Evolutionary conservation across 2,329 filamentous ascomycete genomes (phyloP).

Genomic region (Ceratocystis papillata): DNA sequence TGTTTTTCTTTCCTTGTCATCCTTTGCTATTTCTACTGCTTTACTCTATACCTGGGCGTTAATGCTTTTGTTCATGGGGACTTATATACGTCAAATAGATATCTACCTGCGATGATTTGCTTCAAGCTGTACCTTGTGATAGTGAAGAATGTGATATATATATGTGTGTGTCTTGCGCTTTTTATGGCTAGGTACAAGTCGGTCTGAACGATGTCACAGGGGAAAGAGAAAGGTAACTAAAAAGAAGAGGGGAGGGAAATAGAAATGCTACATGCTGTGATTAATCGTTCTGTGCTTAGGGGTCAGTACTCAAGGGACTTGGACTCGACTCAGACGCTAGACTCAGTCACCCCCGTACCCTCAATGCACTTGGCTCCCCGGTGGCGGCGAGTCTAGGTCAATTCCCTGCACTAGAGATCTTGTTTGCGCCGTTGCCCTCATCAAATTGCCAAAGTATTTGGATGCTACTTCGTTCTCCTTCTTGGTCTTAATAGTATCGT

Average conservation of each 20-base stretch:
- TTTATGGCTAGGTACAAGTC: background rate
- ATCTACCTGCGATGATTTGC: background rate
- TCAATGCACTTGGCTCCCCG: constrained; percentile 26
- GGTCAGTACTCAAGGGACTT: background rate
- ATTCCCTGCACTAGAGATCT: constrained; percentile 41
- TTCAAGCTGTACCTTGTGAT: no score
- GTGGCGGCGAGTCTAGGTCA: constrained; percentile 45
- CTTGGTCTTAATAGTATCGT: constrained; percentile 72
- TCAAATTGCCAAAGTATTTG: constrained; percentile 83
- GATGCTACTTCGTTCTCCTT: constrained; percentile 74
- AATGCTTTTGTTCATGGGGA: background rate
- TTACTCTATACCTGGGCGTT: constrained; percentile 3
- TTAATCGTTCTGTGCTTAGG: background rate
- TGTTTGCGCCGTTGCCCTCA: constrained; percentile 51
- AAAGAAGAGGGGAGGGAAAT: background rate
- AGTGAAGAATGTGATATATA: background rate
- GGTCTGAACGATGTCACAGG: background rate
- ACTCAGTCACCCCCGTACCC: background rate
- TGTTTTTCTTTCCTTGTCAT: background rate
- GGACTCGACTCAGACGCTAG: background rate
- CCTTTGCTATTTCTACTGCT: background rate
- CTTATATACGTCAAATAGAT: constrained; percentile 6
- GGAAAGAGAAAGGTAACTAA: background rate
- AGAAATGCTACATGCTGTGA: constrained; percentile 1
- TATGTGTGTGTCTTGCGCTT: background rate